Evolutionary conservation across 805 yeast genomes (phyloP), one percentile per base, ranked within the genome.

Genomic region (Kluyveromyces dobzhanskii): DNA sequence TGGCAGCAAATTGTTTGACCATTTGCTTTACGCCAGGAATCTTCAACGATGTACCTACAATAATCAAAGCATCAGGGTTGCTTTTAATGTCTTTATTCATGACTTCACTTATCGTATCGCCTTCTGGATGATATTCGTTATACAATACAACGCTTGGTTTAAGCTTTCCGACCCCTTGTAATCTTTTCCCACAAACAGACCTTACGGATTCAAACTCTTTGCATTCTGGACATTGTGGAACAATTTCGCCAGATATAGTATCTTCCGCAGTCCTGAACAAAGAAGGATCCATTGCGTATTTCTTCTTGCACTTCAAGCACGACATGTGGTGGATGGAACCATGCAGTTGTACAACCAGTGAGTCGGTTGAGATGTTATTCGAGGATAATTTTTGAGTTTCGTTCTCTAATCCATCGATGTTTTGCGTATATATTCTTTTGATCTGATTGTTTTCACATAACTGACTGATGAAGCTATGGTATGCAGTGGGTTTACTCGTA

Each of bases 1-100:
- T 69, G 42, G 68, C 68, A 1, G 80, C 69, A 64, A 80, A 65
- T 48, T 79, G 83, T 45, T 69, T 72, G 7, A 77, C 80, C 32
- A 80, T 54, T 41, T 79, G 62, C 47, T 74, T 62, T 8, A 80
- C 86, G 2, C 85, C 85, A 0, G 86, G 86, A 19, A 87, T 87
- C 53, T 83, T 79, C 42, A 87, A 65, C 2, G 94, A 79, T 0
- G 96, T 87, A 3, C 96, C 96, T 6, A 82, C 84, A 37, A 87
- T 79, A 5, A 87, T 61, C 33, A 86, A 61, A 50, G 90, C 80
- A 55, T 87, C 96, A 13, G 94, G 87, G 28, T 70, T 71, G 9
- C 69, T 60, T 42, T 66, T 69, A 31, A 84, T 58, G 57, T 87
- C 96, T 2, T 68, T 47, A 13, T 80, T 80, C 4, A 86, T 73